Conservation (phyloP, 345 rosid species). For the Brassica incana region DNA sequence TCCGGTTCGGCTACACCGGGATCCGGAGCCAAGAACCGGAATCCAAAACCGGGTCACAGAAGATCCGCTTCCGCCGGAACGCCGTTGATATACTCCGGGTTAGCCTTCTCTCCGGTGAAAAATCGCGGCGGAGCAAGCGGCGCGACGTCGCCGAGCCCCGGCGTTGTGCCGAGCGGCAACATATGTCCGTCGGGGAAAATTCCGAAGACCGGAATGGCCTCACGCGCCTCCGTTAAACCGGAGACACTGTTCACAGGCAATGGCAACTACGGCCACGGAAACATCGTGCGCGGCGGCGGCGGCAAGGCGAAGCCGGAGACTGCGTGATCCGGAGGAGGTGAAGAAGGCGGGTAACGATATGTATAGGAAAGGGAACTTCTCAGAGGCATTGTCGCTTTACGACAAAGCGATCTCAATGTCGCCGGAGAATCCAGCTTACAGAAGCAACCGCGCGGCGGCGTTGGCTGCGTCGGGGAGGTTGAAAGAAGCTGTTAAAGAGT, state of each 20-base stretch:
- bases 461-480: constrained; percentile 74
- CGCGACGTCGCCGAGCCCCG: constrained; percentile 47
- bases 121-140: constrained; percentile 38
- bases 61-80: constrained; percentile 84
- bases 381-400: constrained; percentile 72
- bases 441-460: constrained; percentile 88
- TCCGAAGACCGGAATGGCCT: constrained; percentile 54
- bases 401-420: constrained; percentile 74
- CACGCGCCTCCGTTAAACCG: constrained; percentile 48
- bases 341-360: constrained; percentile 81
- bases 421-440: constrained; percentile 74
- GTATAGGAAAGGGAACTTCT: constrained; percentile 67
- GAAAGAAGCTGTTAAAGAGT: constrained; percentile 77
- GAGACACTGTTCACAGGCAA: constrained; percentile 60
- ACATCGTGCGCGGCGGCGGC: constrained; percentile 59
- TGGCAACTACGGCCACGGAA: constrained; percentile 86
- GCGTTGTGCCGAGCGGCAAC: constrained; percentile 72
- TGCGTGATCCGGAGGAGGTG: constrained; percentile 71
- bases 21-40: constrained; percentile 39
- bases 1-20: constrained; percentile 34
- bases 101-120: constrained; percentile 43
- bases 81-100: constrained; percentile 71
- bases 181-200: constrained; percentile 92
- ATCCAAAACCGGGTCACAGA: constrained; percentile 52
- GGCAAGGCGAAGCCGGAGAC: constrained; percentile 28